Evolutionary conservation across 1,284 basidiomycete genomes (phyloP).

Genomic region (Rhizoctonia solani): DNA sequence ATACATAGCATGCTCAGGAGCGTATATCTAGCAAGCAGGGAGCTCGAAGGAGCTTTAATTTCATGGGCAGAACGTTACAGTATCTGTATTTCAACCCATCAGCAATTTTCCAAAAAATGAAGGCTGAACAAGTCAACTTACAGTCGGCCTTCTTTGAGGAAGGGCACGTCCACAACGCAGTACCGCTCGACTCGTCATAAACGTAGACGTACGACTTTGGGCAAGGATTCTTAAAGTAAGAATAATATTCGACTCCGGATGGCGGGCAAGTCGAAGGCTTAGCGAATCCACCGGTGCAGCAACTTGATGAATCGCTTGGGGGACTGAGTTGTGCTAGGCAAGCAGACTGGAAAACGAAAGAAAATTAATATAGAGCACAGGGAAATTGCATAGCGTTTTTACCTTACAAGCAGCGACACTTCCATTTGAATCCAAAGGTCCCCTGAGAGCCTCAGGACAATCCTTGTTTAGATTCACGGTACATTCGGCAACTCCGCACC

Average conservation of each 20-base stretch:
- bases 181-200: constrained; percentile 58
- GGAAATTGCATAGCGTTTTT: no score
- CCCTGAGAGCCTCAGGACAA: constrained; percentile 48
- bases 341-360: no score
- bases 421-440: constrained; percentile 54
- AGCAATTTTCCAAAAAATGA: constrained; percentile 13
- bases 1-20: no score
- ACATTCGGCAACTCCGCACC: constrained; percentile 20
- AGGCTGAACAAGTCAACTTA: constrained; percentile 46
- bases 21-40: no score
- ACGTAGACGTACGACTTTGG: constrained; percentile 62
- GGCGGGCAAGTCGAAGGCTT: constrained; percentile 40
- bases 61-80: no score
- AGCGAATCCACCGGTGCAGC: constrained; percentile 41
- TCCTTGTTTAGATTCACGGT: neutral
- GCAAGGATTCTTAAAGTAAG: constrained; percentile 49
- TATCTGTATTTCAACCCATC: no score
- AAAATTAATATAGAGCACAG: no score
- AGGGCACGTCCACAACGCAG: constrained; percentile 59
- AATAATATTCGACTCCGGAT: constrained; percentile 41
- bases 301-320: constrained; percentile 40
- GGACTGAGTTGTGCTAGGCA: constrained; percentile 41
- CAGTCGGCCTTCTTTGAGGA: constrained; percentile 52
- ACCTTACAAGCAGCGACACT: constrained; percentile 59
- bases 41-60: no score